Evolutionary conservation across 306 rosid genomes (phyloP).

Genomic region (Quercus ilex): DNA sequence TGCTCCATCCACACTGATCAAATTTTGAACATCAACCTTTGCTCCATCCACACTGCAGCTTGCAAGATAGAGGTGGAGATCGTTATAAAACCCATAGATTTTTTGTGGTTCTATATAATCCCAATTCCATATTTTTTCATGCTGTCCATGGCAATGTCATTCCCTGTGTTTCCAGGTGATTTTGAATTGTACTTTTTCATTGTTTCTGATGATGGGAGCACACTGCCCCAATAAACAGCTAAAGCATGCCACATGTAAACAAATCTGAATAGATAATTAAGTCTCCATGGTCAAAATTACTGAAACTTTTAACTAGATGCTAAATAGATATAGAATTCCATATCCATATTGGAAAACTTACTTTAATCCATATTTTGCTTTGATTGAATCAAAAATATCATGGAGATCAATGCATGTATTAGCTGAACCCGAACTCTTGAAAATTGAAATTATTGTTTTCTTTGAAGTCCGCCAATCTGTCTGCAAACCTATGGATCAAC

Average conservation of each 20-base stretch:
- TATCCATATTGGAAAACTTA: constrained; percentile 29
- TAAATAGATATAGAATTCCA: not conserved
- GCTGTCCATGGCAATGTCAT: constrained; percentile 51
- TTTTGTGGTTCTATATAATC: constrained; percentile 44
- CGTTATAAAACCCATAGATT: constrained; percentile 51
- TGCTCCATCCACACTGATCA: constrained; percentile 65
- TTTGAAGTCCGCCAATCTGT: constrained; percentile 53
- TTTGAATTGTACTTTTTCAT: constrained; percentile 58
- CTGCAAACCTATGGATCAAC: constrained; percentile 43
- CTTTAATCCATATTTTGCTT: constrained; percentile 55
- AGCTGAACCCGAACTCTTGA: constrained; percentile 18
- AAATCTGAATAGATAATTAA: constrained; percentile 30
- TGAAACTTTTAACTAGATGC: not conserved
- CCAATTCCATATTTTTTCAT: constrained; percentile 74
- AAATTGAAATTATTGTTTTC: constrained; percentile 58
- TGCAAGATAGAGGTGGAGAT: constrained; percentile 62
- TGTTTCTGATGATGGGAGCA: constrained; percentile 48
- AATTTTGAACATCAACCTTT: constrained; percentile 67
- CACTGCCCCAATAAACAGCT: constrained; percentile 81
- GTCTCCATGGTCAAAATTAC: constrained; percentile 2
- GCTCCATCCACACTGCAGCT: constrained; percentile 66
- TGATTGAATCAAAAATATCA: constrained; percentile 43
- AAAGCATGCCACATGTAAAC: constrained; percentile 75
- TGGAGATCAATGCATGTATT: constrained; percentile 36
- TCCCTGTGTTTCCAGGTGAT: constrained; percentile 49